Evolutionary conservation across 495 filamentous ascomycete species (phyloP), one percentile per base, ranked within the genome.

Genomic region (Xylaria nigripes): DNA sequence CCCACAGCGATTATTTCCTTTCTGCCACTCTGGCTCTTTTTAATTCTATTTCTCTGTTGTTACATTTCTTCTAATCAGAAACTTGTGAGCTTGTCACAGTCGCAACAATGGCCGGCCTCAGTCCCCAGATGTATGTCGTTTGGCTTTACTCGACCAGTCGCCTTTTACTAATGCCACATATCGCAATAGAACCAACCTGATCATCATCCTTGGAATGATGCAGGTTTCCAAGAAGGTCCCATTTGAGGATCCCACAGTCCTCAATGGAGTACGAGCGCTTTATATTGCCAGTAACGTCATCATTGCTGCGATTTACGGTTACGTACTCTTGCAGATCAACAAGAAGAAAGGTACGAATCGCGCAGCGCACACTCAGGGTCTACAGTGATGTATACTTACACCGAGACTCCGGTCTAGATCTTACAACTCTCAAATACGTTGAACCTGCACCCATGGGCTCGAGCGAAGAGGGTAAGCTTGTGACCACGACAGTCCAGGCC

Each of bases 401-500:
- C 18, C 7, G 36, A 5, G n/a, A 32, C 13, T 34, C 15, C 40
- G 15, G 3, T 36, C 16, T 57, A 98, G 93, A 98, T 68, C 81
- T 95, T 72, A 92, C 91, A n/a, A 95, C 91, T 12, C 79, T 98
- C 67, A 96, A 97, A 76, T 98, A 98, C 71, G 89, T 97, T 59
- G 93, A 98, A 75, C 92, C 90, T 36, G 82, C 93, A 13, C 80
- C 86, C 24, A 89, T 95, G 84, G 92, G 93, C 66, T 90, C 85
- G 61, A 78, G 80, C 64, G 94, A 97, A 68, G 89, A 95, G 73
- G 84, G 87, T 60, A 95, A 95, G 71, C 87, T 92, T 64, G 85
- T 96, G 55, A 96, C 91, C 29, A 98, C 93, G 52, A 98, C 93
- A 58, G 80, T 94, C 70, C 85, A 90, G 70, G 89, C 88, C 58